phyloP scores from a whole-genome alignment of 2,329 filamentous ascomycete species.

The Hirsutella thompsonii region DNA sequence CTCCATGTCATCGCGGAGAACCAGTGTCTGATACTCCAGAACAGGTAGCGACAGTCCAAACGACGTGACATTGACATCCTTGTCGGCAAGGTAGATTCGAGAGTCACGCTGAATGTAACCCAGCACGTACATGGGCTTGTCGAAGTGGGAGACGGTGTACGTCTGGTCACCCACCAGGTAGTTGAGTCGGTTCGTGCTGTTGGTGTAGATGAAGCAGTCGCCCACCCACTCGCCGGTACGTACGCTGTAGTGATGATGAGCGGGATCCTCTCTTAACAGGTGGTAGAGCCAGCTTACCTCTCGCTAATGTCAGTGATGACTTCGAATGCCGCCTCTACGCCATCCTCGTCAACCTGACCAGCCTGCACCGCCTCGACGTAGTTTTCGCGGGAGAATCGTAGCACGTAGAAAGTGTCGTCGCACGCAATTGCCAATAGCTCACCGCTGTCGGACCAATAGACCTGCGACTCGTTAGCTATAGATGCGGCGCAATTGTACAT shows the following conservation, averaged over 20 bases:
- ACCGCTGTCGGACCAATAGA: slow-evolving; percentile 96
- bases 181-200: slow-evolving; percentile 90
- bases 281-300: slow-evolving; percentile 39
- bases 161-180: slow-evolving; percentile 97
- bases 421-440: slow-evolving; percentile 88
- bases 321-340: slow-evolving; percentile 91
- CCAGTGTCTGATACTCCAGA: slow-evolving; percentile 92
- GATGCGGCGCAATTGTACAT: not conserved
- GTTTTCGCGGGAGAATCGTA: slow-evolving; percentile 81
- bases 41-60: slow-evolving; percentile 86
- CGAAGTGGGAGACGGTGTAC: slow-evolving; percentile 94
- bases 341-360: slow-evolving; percentile 75
- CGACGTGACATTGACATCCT: slow-evolving; percentile 84
- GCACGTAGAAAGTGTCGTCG: slow-evolving; percentile 88
- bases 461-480: slow-evolving; percentile 26
- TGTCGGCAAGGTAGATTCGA: slow-evolving; percentile 90
- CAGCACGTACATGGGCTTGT: slow-evolving; percentile 86
- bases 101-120: slow-evolving; percentile 93
- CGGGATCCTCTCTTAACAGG: not conserved
- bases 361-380: slow-evolving; percentile 74
- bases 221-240: slow-evolving; percentile 96
- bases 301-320: slow-evolving; percentile 94
- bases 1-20: slow-evolving; percentile 88
- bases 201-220: slow-evolving; percentile 98
- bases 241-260: slow-evolving; percentile 42